Evolutionary conservation across 148 eudicot genomes (phyloP), one percentile per base, ranked within the genome.

Genomic region (Rhododendron henanense): DNA sequence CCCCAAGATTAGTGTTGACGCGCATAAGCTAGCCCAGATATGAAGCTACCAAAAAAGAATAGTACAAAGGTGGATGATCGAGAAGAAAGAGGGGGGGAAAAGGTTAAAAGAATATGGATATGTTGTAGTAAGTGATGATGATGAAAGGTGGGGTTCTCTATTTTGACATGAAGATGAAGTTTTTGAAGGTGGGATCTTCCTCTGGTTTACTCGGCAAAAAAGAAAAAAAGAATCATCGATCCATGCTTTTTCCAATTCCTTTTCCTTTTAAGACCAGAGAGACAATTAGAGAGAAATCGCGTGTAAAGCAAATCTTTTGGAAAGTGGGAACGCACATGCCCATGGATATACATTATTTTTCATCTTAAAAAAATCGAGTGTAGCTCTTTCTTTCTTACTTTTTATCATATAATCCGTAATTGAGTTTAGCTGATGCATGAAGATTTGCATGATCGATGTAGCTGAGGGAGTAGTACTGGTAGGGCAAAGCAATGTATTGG

Each of bases 121-220:
- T 85, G 80, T 85, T 69, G 88, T 76, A 25, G 84, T 41, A 41
- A 41, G 45, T 41, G 45, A 19, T 88, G 84, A 85, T 67, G 85
- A 84, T 86, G 44, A 84, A 85, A 84, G 82, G 77, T 44, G 88
- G 80, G 85, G 90, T 31, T 41, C 45, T 41, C 45, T 23, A 85
- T 91, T 89, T 93, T 90, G 91, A 84, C 61, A 88, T 37, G 75
- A 91, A 91, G 85, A 53, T 87, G 85, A 79, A 81, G 78, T 35
- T 81, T 75, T 71, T 83, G 53, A 77, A 82, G 59, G 59, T 53
- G 18, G 59, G 63, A 57, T 57, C 21, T 16, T 84, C 77, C 45
- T 74, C 35, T 48, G 50, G 10, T 9, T 47, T 47, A 9, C 50
- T 1, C 11, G 10, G 50, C 50, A 47, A 47, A 47, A 47, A 47